Percentiles rank a stretch among this genome's conserved stretches.
These are phyloP conservation scores for Meyerozyma elateridarum DNA, from an alignment of 1,139 yeast species.

Conservation along the genomic window DNA sequence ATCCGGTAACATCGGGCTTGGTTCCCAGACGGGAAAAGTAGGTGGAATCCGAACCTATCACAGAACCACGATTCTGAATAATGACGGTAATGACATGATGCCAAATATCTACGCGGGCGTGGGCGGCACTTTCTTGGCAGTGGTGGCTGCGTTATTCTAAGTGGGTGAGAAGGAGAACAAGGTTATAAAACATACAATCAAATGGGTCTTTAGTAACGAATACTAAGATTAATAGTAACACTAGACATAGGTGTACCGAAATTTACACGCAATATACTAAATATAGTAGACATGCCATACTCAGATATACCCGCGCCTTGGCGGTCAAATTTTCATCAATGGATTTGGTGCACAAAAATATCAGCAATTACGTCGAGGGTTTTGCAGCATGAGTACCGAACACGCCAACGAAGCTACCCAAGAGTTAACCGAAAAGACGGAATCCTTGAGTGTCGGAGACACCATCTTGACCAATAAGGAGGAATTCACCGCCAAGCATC, in stretches of 20 bases:
- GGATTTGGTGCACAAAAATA: too few species aligned
- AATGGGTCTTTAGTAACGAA: too few species aligned
- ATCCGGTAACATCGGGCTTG: slow-evolving; percentile 46
- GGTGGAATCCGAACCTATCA: slow-evolving; percentile 50
- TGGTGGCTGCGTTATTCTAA: slow-evolving; percentile 1
- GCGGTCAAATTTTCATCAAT: slow-evolving; percentile 3
- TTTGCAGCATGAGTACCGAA: too few species aligned
- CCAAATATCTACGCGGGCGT: not conserved
- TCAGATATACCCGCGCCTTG: slow-evolving; percentile 1
- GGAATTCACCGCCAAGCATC: slow-evolving; percentile 81
- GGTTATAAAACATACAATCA: too few species aligned
- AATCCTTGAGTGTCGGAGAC: slow-evolving; percentile 47
- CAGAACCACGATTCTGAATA: slow-evolving; percentile 21
- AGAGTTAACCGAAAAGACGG: slow-evolving; percentile 52
- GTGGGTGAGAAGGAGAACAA: slow-evolving; percentile 1
- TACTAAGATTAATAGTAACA: too few species aligned
- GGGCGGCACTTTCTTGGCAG: slow-evolving; percentile 1
- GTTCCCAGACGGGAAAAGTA: slow-evolving; percentile 49
- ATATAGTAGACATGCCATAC: not conserved
- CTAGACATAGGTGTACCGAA: not conserved
- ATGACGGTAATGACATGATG: not conserved
- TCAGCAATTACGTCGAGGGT: too few species aligned
- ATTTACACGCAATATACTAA: slow-evolving; percentile 1
- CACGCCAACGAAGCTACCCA: too few species aligned
- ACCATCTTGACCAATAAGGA: slow-evolving; percentile 67